A percentile compares a stretch with the other conserved stretches of the same genome.
These are phyloP conservation scores for Debaryomyces prosopidis DNA, from an alignment of 805 yeast genomes.

Conservation along the genomic window DNA sequence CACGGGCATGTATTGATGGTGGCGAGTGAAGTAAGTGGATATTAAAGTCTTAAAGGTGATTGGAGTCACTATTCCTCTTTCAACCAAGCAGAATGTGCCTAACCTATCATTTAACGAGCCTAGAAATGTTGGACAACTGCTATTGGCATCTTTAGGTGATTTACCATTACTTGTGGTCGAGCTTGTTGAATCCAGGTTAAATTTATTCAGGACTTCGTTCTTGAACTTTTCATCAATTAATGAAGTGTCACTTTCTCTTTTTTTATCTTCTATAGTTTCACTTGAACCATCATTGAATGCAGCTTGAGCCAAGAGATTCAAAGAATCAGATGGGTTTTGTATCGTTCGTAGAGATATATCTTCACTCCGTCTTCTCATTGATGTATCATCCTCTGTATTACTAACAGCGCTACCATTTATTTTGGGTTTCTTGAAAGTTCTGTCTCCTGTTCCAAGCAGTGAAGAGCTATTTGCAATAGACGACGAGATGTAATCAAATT, in stretches of 20 bases:
- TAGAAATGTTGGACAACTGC: conserved; percentile 1
- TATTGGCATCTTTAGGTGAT: neutral
- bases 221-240: conserved; percentile 1
- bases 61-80: conserved; percentile 5
- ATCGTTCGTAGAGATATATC: conserved; percentile 4
- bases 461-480: conserved; percentile 2
- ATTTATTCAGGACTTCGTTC: neutral
- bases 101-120: conserved; percentile 2
- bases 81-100: conserved; percentile 2
- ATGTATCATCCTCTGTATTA: neutral
- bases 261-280: neutral
- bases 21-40: conserved; percentile 3
- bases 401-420: conserved; percentile 1
- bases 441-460: conserved; percentile 2
- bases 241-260: neutral
- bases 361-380: conserved; percentile 2
- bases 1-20: conserved; percentile 5
- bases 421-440: conserved; percentile 1
- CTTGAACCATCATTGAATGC: conserved; percentile 3
- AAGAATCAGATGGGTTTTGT: conserved; percentile 5
- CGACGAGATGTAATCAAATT: conserved; percentile 2
- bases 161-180: neutral
- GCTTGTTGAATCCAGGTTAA: conserved; percentile 2
- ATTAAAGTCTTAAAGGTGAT: conserved; percentile 3
- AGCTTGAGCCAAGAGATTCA: conserved; percentile 3